Evolutionary conservation across 2,329 filamentous ascomycete species (phyloP), one percentile per base, ranked within the genome.

Genomic region (Pestalotiopsis sp.): DNA sequence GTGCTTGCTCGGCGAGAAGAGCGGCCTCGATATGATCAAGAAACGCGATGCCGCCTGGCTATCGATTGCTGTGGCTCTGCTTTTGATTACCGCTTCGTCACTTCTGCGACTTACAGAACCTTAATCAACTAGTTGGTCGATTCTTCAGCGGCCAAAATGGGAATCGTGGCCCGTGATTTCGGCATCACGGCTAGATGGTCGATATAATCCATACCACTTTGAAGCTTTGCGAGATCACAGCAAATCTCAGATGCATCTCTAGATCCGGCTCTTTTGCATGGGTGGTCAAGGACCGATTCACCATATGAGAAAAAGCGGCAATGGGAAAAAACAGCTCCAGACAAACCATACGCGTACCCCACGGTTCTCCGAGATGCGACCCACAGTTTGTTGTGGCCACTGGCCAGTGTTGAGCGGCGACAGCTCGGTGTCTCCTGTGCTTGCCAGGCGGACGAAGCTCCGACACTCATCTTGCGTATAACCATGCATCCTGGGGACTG

Each of bases 401-500:
- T 52, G 45, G 31, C 7, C 45, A 52, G 17, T 36, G 17, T 52
- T n/a, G 17, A 20, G 45, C 20, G 45, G 45, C 45, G 17, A 52
- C 4, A n/a, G 45, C 9, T 52, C 45, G 45, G 45, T 52, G 17
- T 52, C 45, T 52, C 45, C 45, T n/a, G 45, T 36, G 31, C 31
- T 36, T 36, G 31, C 45, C 7, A 52, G 45, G 45, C 45, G 45
- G n/a, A 20, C 45, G 20, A 52, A 52, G 41, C 45, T 52, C 45
- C 45, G 20, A 52, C 17, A 17, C 45, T 52, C 45, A 52, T 52
- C 20, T 52, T 62, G n/a, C 14, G 9, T 62, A n/a, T 20, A 20
- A 62, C 59, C 59, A n/a, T 38, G 27, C 25, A 27, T 62, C 59
- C 59, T 62, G 27, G 58, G 27, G 38, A 62, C 25, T 62, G 59